These are phyloP conservation scores for Priceomyces medius DNA, from an alignment of 805 yeast genomes.

Conservation along the genomic window DNA sequence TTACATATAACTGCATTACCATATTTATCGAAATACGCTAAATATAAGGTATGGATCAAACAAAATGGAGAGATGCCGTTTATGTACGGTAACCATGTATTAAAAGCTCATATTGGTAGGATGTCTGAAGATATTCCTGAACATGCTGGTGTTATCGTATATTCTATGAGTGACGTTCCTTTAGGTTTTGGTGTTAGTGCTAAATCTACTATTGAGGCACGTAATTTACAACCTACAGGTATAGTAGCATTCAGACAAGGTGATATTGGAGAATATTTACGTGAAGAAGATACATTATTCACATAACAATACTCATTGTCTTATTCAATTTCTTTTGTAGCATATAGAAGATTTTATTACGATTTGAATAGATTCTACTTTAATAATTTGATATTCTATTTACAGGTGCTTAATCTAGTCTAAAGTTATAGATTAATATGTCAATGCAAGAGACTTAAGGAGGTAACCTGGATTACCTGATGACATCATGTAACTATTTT, in stretches of 20 bases:
- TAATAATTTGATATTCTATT: slow-evolving; percentile 1
- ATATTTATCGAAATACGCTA: slow-evolving; percentile 81
- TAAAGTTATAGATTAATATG: slow-evolving; percentile 14
- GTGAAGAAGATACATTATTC: slow-evolving; percentile 96
- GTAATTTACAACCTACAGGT: slow-evolving; percentile 86
- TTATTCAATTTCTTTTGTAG: neutral
- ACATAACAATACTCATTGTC: slow-evolving; percentile 48
- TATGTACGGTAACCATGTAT: slow-evolving; percentile 91
- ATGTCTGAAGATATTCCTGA: slow-evolving; percentile 98
- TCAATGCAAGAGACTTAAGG: slow-evolving; percentile 30
- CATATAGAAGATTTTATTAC: neutral
- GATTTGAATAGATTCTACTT: neutral
- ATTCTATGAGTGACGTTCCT: slow-evolving; percentile 88
- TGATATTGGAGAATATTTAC: slow-evolving; percentile 94
- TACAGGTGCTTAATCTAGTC: neutral
- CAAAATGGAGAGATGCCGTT: slow-evolving; percentile 98
- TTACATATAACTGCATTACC: slow-evolving; percentile 90
- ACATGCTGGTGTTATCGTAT: slow-evolving; percentile 92
- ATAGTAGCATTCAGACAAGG: slow-evolving; percentile 96
- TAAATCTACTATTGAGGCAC: slow-evolving; percentile 83
- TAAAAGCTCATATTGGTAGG: slow-evolving; percentile 94
- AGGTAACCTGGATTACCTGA: slow-evolving; percentile 42
- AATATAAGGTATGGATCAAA: slow-evolving; percentile 94
- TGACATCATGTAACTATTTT: slow-evolving; percentile 31
- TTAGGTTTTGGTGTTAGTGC: slow-evolving; percentile 95